Percentiles rank a stretch among this genome's conserved stretches.
Evolutionary conservation across 768 basidiomycete species (phyloP).

Genomic region (Austroboletus eburneus): DNA sequence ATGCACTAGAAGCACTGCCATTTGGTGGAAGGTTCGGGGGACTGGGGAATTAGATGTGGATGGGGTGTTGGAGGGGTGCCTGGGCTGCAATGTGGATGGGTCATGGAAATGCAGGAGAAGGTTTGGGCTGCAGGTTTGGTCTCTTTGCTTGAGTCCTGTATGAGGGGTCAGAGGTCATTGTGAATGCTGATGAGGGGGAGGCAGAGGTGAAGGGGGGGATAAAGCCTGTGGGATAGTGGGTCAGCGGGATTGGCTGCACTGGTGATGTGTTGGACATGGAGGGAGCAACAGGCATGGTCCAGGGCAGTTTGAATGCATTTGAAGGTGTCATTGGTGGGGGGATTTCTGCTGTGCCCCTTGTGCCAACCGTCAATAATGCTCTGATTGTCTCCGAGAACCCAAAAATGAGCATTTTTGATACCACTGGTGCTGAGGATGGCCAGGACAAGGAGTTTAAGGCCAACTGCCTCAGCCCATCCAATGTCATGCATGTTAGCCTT

Average conservation of each 20-base stretch:
- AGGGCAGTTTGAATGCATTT: conserved; percentile 14
- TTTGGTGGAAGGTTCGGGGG: too few relatives aligned
- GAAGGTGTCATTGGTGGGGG: conserved; percentile 27
- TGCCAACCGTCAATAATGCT: conserved; percentile 38
- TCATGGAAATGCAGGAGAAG: too few relatives aligned
- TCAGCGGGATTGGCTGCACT: neutral
- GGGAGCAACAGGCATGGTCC: neutral
- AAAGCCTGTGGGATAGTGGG: neutral
- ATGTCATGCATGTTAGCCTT: conserved; percentile 29
- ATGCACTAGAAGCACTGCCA: too few relatives aligned
- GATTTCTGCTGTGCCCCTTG: conserved; percentile 29
- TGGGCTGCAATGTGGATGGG: too few relatives aligned
- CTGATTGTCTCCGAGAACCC: conserved; percentile 24
- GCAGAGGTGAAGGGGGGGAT: neutral
- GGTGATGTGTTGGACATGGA: neutral
- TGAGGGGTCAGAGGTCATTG: neutral
- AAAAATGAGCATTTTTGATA: neutral
- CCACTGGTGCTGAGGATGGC: neutral
- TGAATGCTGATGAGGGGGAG: neutral
- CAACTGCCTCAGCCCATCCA: conserved; percentile 44
- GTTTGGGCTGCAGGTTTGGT: neutral
- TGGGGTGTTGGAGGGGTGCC: too few relatives aligned
- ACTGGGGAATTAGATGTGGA: too few relatives aligned
- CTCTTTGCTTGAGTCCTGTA: neutral
- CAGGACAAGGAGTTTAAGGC: conserved; percentile 38